phyloP scores from a whole-genome alignment of 2,329 filamentous ascomycete species.

The Hymenoscyphus fraxineus region DNA sequence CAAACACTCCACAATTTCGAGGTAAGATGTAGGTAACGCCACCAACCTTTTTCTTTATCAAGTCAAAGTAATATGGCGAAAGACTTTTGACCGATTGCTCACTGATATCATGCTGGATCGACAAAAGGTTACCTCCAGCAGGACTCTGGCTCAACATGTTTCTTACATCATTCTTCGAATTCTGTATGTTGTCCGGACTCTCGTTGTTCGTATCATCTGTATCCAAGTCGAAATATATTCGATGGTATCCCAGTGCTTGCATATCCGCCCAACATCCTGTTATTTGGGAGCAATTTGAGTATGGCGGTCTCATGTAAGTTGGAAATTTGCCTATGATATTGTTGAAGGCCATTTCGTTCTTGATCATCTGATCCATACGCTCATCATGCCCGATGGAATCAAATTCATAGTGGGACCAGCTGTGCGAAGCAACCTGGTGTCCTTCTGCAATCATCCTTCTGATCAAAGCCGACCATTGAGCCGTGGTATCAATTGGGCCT shows the following conservation, averaged over 20 bases:
- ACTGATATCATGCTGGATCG: conserved; percentile 41
- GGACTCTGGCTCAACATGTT: conserved; percentile 33
- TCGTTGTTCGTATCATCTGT: conserved; percentile 47
- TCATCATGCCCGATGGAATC: not conserved
- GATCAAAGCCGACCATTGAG: conserved; percentile 45
- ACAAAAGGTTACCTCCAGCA: conserved; percentile 35
- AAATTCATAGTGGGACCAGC: conserved; percentile 45
- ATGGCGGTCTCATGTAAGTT: conserved; percentile 48
- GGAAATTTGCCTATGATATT: conserved; percentile 51
- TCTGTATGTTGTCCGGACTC: conserved; percentile 40
- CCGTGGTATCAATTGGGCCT: conserved; percentile 36
- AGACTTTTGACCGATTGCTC: conserved; percentile 33
- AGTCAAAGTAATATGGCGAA: conserved; percentile 30
- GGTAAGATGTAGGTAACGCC: not conserved
- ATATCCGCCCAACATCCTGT: conserved; percentile 36
- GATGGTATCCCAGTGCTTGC: conserved; percentile 42
- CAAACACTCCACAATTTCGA: not conserved
- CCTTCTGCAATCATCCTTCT: conserved; percentile 32
- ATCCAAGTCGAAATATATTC: conserved; percentile 47
- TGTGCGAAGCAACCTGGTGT: conserved; percentile 58
- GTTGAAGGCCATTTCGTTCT: conserved; percentile 51
- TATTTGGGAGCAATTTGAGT: conserved; percentile 33
- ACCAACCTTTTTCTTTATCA: conserved; percentile 30
- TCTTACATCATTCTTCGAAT: conserved; percentile 43
- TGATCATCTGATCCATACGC: conserved; percentile 45